These are phyloP conservation scores for Alternaria longipes DNA, from an alignment of 2,329 filamentous ascomycete genomes.

Conservation along the genomic window DNA sequence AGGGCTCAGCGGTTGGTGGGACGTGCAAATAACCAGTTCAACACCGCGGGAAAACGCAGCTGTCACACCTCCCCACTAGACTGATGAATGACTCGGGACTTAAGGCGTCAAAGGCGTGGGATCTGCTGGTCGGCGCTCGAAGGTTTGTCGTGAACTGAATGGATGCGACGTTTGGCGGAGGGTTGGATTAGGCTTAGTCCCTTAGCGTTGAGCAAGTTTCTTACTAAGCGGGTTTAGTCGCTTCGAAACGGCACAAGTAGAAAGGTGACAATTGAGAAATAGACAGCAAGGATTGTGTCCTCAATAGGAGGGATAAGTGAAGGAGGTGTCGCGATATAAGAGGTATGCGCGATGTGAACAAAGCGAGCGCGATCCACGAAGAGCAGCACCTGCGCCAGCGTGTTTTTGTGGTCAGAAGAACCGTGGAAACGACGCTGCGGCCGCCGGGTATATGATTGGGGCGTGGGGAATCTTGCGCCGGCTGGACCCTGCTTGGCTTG, in stretches of 20 bases:
- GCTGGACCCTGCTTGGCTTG: slow-evolving; percentile 7
- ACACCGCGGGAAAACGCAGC: slow-evolving; percentile 20
- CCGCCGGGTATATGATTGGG: slow-evolving; percentile 17
- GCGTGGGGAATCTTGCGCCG: slow-evolving; percentile 21
- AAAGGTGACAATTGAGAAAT: slow-evolving; percentile 1
- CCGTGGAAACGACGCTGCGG: slow-evolving; percentile 23
- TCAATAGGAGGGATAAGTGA: background rate
- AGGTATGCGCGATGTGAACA: background rate
- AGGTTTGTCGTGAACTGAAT: slow-evolving; percentile 30
- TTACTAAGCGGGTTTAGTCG: slow-evolving; percentile 25
- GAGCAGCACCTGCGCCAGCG: slow-evolving; percentile 11
- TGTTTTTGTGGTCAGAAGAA: slow-evolving; percentile 8
- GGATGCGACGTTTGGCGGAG: slow-evolving; percentile 24
- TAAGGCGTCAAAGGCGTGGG: slow-evolving; percentile 31
- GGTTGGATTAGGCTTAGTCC: slow-evolving; percentile 28
- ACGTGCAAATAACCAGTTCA: slow-evolving; percentile 20
- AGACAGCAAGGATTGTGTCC: background rate
- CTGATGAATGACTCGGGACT: slow-evolving; percentile 24
- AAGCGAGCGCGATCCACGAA: background rate
- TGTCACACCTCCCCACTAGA: slow-evolving; percentile 17
- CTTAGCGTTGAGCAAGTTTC: slow-evolving; percentile 36
- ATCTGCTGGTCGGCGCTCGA: slow-evolving; percentile 27
- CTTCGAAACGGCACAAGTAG: slow-evolving; percentile 14
- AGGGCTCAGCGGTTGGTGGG: slow-evolving; percentile 19
- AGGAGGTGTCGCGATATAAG: background rate